Conservation (phyloP, 2,329 filamentous ascomycete genomes). For the Neurospora sp. region DNA sequence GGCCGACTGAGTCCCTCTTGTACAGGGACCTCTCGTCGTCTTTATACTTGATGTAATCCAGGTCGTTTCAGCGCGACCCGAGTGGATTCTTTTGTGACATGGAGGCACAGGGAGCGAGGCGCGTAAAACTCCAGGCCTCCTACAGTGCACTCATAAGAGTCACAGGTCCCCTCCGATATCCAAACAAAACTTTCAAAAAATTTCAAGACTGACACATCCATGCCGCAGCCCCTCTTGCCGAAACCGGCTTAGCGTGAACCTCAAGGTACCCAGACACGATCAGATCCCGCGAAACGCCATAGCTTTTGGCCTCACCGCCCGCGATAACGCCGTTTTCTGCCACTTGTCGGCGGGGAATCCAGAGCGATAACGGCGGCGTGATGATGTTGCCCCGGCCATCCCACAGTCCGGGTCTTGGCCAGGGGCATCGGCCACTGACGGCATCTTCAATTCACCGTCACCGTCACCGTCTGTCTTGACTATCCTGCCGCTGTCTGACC, state of each 20-base stretch:
- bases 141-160: not conserved
- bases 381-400: slow-evolving; percentile 1
- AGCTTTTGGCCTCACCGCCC: slow-evolving; percentile 13
- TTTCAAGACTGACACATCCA: slow-evolving; percentile 5
- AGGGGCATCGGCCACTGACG: not conserved
- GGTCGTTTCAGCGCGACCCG: not conserved
- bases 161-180: not conserved
- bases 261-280: not conserved
- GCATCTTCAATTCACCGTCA: not conserved
- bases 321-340: slow-evolving; percentile 17
- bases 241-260: slow-evolving; percentile 14
- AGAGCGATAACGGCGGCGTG: slow-evolving; percentile 16
- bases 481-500: not conserved
- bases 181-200: slow-evolving; percentile 4
- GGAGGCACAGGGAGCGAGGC: not conserved
- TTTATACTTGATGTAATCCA: not conserved
- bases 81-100: not conserved
- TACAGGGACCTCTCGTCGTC: not conserved
- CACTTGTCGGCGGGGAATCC: slow-evolving; percentile 11
- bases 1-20: not conserved
- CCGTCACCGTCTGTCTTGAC: not conserved
- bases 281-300: slow-evolving; percentile 17
- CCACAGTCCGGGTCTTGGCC: not conserved
- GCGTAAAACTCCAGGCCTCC: not conserved
- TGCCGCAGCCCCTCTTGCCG: slow-evolving; percentile 23